Base-by-base conservation (phyloP, 345 rosid genomes). In the Eutrema japonicum region DNA sequence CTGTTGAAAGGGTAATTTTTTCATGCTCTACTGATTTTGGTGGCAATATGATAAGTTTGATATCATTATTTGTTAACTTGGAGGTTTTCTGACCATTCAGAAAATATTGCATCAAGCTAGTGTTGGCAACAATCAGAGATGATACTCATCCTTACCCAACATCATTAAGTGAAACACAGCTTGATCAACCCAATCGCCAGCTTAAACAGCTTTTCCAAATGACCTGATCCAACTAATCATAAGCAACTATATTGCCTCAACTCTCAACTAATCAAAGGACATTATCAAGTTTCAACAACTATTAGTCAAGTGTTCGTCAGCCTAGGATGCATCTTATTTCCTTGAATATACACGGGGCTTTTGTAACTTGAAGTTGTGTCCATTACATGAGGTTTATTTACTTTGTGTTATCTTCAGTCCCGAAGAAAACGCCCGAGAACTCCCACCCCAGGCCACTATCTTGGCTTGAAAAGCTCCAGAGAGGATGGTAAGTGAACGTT, bases 121-220 rank as follows among this genome's bases (percentile, higher is more conserved):
- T 90, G 86, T 90, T 90, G 98, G 90, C 98, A 90, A 90, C 96
- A 85, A 86, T 85, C 97, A 94, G 82, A 88, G 97, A 93, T 93
- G 92, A 89, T 85, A 37, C 55, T 83, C 88, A 85, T 82, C 92
- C 85, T 74, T 88, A 80, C 84, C 86, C 77, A 87, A 86, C 92
- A 85, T 87, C 66, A 74, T 74, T 73, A 79, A 83, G 86, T 92
- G 88, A 88, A 85, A 93, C 92, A 83, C 96, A 83, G 97, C 96
- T 76, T 94, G 96, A 87, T 85, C 96, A 84, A 85, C 84, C 89
- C 85, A 70, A 26, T 71, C 70, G 68, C 84, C 91, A 83, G 98
- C 92, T 88, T 86, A 82, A 87, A 83, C 98, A 84, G 90, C 98
- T 85, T 88, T 66, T 88, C 77, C 96, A 93, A 91, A 93, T 89